Evolutionary conservation across 768 basidiomycete genomes (phyloP), one percentile per base, ranked within the genome.

Genomic region (Harrya chromipes): DNA sequence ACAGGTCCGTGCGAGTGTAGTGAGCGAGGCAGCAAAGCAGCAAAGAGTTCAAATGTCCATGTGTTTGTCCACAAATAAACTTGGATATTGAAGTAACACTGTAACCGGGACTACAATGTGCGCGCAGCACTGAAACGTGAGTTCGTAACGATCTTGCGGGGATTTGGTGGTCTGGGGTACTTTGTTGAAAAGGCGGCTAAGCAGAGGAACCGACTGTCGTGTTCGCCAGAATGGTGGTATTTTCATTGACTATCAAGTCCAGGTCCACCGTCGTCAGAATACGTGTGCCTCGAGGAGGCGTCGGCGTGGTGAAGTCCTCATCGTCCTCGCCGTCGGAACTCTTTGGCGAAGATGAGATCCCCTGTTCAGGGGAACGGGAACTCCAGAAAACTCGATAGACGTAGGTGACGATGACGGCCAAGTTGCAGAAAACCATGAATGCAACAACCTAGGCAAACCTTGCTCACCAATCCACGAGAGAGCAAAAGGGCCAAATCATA

Each of bases 181-280:
- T 29, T 29, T 29, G 10, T 13, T 10, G 12, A 29, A 29, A 29
- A 13, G 29, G 26, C 11, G 29, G 12, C 12, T 4, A 29, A 29
- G 29, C 11, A 29, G 29, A 29, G 29, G 11, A 29, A 29, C 29
- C 12, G 4, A 4, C 11, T 13, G 12, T 13, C 29, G 29, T 29
- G 29, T 13, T 29, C 29, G 4, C 12, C 3, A 29, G 29, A 29
- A n/a, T n/a, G n/a, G 29, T 13, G 29, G 29, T 29, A 29, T 13
- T 12, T 4, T 2, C 29, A 13, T 29, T 13, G 29, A 29, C 24
- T 14, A 9, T 14, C 27, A 3, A 6, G 35, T 52, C 26, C 34
- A 57, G 17, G 11, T 57, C 47, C 29, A 58, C 56, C 9, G 42
- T 43, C 16, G 56, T 57, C 3, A 53, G 26, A 19, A 10, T 13